Percentiles rank a stretch among this genome's conserved stretches.
Conservation (phyloP, 2,329 filamentous ascomycete species). For the Graphium sp. region DNA sequence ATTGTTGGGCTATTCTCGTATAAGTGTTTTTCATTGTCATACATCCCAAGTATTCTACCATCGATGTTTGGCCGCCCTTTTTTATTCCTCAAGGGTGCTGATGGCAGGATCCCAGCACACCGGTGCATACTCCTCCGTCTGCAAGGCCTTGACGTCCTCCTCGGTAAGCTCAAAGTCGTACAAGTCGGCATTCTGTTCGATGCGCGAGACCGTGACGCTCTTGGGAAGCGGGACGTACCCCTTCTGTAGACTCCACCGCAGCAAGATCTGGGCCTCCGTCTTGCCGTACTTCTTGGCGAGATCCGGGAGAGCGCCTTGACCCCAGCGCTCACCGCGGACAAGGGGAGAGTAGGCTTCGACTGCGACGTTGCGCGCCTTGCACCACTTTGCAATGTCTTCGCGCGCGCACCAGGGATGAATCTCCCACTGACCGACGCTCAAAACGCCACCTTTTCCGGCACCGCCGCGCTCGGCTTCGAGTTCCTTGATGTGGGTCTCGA, state of each 20-base stretch:
- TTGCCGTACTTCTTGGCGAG: conserved; percentile 59
- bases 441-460: conserved; percentile 46
- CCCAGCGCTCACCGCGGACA: conserved; percentile 51
- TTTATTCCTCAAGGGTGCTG: conserved; percentile 21
- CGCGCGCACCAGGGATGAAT: conserved; percentile 77
- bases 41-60: not conserved
- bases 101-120: conserved; percentile 40
- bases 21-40: not conserved
- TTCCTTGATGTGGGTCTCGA: conserved; percentile 40
- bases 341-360: conserved; percentile 48
- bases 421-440: conserved; percentile 79
- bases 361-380: conserved; percentile 41
- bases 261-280: conserved; percentile 58
- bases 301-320: conserved; percentile 45
- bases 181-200: conserved; percentile 42
- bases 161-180: conserved; percentile 37
- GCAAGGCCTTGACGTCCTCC: conserved; percentile 32
- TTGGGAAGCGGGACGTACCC: conserved; percentile 58
- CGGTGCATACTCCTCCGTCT: conserved; percentile 33
- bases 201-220: conserved; percentile 51
- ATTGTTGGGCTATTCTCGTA: not conserved
- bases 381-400: conserved; percentile 69
- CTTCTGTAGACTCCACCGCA: conserved; percentile 73
- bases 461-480: conserved; percentile 44
- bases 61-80: too few relatives aligned